Evolutionary conservation across 2,329 filamentous ascomycete genomes (phyloP).

Genomic region (Stachybotrys echinatus): DNA sequence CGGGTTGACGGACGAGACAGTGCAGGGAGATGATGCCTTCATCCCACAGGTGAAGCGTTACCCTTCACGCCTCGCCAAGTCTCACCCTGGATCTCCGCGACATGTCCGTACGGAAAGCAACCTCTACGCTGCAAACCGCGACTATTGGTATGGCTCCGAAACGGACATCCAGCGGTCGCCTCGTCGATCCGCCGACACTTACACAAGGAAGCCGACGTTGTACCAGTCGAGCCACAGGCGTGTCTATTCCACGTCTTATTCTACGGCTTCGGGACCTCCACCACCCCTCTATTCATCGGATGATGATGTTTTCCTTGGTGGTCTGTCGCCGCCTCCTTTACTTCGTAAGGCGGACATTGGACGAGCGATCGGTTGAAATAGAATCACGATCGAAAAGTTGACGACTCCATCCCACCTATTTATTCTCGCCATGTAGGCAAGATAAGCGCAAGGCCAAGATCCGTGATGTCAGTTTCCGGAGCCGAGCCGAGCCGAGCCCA

Average conservation of each 20-base stretch:
- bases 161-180: constrained; percentile 24
- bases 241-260: constrained; percentile 28
- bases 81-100: constrained; percentile 28
- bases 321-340: constrained; percentile 43
- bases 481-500: too few relatives aligned
- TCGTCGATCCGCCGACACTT: constrained; percentile 26
- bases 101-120: constrained; percentile 34
- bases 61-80: constrained; percentile 48
- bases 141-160: constrained; percentile 31
- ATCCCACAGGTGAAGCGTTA: constrained; percentile 45
- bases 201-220: constrained; percentile 15
- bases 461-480: too few relatives aligned
- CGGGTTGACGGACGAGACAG: constrained; percentile 55
- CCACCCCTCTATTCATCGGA: constrained; percentile 37
- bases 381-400: not conserved
- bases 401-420: not conserved
- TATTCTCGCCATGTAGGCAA: too few relatives aligned
- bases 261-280: constrained; percentile 33
- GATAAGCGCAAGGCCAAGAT: too few relatives aligned
- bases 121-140: constrained; percentile 34
- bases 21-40: constrained; percentile 58
- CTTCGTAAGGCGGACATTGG: constrained; percentile 45
- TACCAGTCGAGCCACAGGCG: constrained; percentile 24
- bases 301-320: constrained; percentile 38
- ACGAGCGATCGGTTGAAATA: constrained; percentile 48